Conservation (phyloP, 2,329 filamentous ascomycete genomes). For the Onygenales sp. region DNA sequence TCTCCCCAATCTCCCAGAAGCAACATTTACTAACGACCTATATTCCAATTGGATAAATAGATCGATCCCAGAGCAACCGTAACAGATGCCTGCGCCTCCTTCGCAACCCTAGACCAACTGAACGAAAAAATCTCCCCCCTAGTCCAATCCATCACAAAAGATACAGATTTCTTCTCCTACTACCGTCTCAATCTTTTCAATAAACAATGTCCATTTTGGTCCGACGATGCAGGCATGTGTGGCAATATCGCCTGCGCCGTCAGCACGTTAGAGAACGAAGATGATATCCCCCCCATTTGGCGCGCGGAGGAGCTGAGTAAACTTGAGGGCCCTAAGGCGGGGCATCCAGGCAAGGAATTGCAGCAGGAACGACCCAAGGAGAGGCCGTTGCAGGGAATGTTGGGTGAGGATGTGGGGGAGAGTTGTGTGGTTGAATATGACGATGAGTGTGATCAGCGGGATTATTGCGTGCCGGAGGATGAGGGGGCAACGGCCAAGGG, state of each 20-base stretch:
- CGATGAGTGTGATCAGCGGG: conserved; percentile 90
- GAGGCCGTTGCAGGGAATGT: conserved; percentile 66
- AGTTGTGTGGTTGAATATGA: conserved; percentile 97
- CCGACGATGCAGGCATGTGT: conserved; percentile 85
- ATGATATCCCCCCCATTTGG: conserved; percentile 88
- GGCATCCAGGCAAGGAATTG: conserved; percentile 68
- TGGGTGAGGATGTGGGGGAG: conserved; percentile 83
- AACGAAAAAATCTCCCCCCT: conserved; percentile 69
- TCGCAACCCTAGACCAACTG: conserved; percentile 75
- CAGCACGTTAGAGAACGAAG: conserved; percentile 87
- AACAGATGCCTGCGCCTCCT: conserved; percentile 89
- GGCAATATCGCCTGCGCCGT: conserved; percentile 96
- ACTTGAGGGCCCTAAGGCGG: conserved; percentile 80
- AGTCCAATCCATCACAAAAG: conserved; percentile 69
- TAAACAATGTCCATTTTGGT: conserved; percentile 93
- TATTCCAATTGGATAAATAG: conserved; percentile 36
- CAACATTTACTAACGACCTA: neutral
- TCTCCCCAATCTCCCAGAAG: too few relatives aligned
- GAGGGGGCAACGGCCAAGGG: conserved; percentile 78
- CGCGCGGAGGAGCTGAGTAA: conserved; percentile 85
- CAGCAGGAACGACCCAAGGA: conserved; percentile 60
- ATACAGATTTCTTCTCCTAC: conserved; percentile 96
- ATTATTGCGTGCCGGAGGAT: conserved; percentile 95
- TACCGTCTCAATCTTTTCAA: conserved; percentile 93
- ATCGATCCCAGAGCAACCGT: conserved; percentile 84